These are phyloP conservation scores for Botrytis paeoniae DNA, from an alignment of 2,329 filamentous ascomycete species.

Conservation along the genomic window DNA sequence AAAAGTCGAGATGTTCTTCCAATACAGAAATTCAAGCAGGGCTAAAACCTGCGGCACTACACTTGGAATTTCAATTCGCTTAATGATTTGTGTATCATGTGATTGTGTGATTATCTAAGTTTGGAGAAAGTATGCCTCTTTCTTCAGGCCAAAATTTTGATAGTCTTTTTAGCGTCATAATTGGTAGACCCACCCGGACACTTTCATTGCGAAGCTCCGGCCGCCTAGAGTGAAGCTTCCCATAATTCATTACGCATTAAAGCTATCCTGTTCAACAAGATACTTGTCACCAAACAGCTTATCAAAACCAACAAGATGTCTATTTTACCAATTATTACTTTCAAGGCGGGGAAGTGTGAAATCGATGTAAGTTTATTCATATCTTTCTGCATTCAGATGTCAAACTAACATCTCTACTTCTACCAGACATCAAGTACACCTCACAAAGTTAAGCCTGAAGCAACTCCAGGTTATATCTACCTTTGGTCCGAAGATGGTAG, in stretches of 20 bases:
- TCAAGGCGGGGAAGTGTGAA: slow-evolving; percentile 91
- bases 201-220: slow-evolving; percentile 20
- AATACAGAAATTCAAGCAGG: slow-evolving; percentile 14
- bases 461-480: slow-evolving; percentile 82
- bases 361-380: slow-evolving; percentile 62
- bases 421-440: slow-evolving; percentile 53
- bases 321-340: slow-evolving; percentile 81
- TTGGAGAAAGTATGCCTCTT: neutral
- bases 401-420: slow-evolving; percentile 28
- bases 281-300: slow-evolving; percentile 8
- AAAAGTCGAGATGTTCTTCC: slow-evolving; percentile 20
- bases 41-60: slow-evolving; percentile 19
- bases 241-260: slow-evolving; percentile 10
- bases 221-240: slow-evolving; percentile 18
- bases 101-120: slow-evolving; percentile 2
- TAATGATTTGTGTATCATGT: slow-evolving; percentile 22
- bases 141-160: neutral
- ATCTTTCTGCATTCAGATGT: neutral
- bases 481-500: slow-evolving; percentile 86
- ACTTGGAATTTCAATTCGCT: slow-evolving; percentile 20
- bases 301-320: slow-evolving; percentile 59
- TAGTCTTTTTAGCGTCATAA: slow-evolving; percentile 14
- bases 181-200: slow-evolving; percentile 10
- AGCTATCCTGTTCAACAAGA: slow-evolving; percentile 7
- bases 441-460: slow-evolving; percentile 68